Conservation (phyloP, 208 protist species). For the Crithidia brevicula region DNA sequence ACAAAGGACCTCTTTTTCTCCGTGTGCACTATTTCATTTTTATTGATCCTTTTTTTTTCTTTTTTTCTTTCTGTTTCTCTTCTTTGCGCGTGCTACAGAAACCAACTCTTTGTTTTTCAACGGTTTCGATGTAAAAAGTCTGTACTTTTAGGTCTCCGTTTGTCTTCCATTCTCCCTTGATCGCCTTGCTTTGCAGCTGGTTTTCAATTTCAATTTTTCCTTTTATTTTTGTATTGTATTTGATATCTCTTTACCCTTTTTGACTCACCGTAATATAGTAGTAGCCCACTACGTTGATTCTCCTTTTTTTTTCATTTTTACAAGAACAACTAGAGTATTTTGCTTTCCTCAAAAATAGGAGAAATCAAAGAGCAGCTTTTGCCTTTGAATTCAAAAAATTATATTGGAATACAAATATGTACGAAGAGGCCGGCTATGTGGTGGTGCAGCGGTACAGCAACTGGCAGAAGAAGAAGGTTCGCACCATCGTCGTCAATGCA, state of each 20-base stretch:
- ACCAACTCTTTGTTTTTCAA: conserved; percentile 6
- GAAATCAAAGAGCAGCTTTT: too few species aligned
- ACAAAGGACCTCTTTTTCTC: not conserved
- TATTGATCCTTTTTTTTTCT: conserved; percentile 12
- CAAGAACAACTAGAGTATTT: not conserved
- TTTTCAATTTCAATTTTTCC: conserved; percentile 13
- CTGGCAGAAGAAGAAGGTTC: conserved; percentile 90
- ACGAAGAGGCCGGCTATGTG: conserved; percentile 47
- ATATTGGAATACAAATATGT: not conserved
- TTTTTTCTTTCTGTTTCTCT: conserved; percentile 9
- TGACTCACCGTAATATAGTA: not conserved
- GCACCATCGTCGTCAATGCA: conserved; percentile 83
- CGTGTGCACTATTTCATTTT: not conserved
- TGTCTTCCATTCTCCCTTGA: conserved; percentile 4
- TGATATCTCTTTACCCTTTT: too few species aligned
- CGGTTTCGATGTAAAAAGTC: not conserved
- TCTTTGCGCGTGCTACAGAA: not conserved
- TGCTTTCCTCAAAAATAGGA: too few species aligned
- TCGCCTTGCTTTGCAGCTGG: too few species aligned
- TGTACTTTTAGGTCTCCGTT: conserved; percentile 9
- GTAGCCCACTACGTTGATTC: too few species aligned
- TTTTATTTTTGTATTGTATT: conserved; percentile 19
- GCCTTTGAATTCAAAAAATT: too few species aligned
- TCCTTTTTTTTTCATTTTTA: conserved; percentile 2
- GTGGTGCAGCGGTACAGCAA: conserved; percentile 75